Conservation (phyloP, 345 rosid genomes). For the Heritiera littoralis region DNA sequence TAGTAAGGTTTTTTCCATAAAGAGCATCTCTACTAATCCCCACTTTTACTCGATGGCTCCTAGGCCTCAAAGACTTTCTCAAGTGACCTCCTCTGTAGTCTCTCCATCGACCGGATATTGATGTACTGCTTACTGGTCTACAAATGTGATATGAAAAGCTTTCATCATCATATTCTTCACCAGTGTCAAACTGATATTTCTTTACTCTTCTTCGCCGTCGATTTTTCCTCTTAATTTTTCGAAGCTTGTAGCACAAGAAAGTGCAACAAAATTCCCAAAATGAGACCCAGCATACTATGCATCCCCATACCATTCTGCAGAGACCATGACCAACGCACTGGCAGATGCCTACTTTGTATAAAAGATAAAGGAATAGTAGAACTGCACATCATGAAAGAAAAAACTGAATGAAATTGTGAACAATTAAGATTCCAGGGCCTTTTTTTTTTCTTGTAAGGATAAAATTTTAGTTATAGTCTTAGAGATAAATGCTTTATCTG, state of each 20-base stretch:
- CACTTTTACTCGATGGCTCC: slow-evolving; percentile 39
- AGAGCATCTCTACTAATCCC: slow-evolving; percentile 36
- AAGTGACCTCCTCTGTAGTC: slow-evolving; percentile 38
- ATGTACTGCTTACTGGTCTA: not conserved
- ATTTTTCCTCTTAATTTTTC: slow-evolving; percentile 28
- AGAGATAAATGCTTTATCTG: not conserved
- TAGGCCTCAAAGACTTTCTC: slow-evolving; percentile 47
- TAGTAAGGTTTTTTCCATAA: slow-evolving; percentile 16
- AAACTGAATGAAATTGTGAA: not conserved
- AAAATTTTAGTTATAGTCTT: not conserved
- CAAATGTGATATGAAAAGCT: slow-evolving; percentile 15
- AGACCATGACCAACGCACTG: slow-evolving; percentile 47
- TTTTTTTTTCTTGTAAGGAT: not conserved
- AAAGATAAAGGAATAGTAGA: slow-evolving; percentile 49
- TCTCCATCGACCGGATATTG: not conserved
- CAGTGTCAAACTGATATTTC: slow-evolving; percentile 13
- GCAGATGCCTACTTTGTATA: slow-evolving; percentile 46
- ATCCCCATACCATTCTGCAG: slow-evolving; percentile 40
- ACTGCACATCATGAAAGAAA: slow-evolving; percentile 26
- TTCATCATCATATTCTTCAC: slow-evolving; percentile 19
- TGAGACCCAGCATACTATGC: slow-evolving; percentile 47
- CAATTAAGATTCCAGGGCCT: not conserved
- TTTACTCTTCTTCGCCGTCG: slow-evolving; percentile 22
- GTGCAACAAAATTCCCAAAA: slow-evolving; percentile 34
- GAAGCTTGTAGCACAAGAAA: slow-evolving; percentile 38